Base-by-base conservation (phyloP, 2,329 filamentous ascomycete genomes). In the Colletotrichum liaoningense region DNA sequence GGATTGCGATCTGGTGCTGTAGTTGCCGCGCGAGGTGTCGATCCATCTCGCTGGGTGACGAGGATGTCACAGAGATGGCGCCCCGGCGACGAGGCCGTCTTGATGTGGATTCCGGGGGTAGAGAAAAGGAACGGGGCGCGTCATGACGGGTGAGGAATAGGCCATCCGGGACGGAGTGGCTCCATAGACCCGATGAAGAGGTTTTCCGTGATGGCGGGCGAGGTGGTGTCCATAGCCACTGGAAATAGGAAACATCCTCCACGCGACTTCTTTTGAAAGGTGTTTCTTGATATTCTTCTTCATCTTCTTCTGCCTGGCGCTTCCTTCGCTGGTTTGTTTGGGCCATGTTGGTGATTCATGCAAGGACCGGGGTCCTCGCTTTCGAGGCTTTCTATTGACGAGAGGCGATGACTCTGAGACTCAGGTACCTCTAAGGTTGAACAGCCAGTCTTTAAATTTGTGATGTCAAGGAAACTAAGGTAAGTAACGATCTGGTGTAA, bases 181-280 rank as follows among this genome's bases (percentile, higher is more conserved):
- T 56, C 71, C 71, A 73, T n/a, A 73, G 46, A 11, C 58, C 69
- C 28, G 63, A 14, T 6, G 49, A 8, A 19, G 66, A 12, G n/a
- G 49, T 14, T 14, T 38, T 38, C 6, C n/a, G 22, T 9, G 59
- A 46, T 22, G 38, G 63, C 9, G 42, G 64, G 0, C 28, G 54
- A 4, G 69, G 46, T 3, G 69, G 69, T 3, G 71, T 54, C 71
- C 71, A 73, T 35, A 73, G 71, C 60, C 67, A 73, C 16, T 57
- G 65, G 56, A 73, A 62, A 6, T 46, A 52, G 6, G 60, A 35
- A 24, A 49, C n/a, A 11, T 46, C 19, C 42, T 42, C 38, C 22
- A 16, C 30, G 62, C 67, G 60, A 46, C 14, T 56, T 30, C 67
- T 60, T 56, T 73, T 73, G 46, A 16, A 12, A 4, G 60, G 56